Percentiles rank a stretch among this genome's conserved stretches.
Evolutionary conservation across 805 yeast genomes (phyloP).

Genomic region (Candida vartiovaarae): DNA sequence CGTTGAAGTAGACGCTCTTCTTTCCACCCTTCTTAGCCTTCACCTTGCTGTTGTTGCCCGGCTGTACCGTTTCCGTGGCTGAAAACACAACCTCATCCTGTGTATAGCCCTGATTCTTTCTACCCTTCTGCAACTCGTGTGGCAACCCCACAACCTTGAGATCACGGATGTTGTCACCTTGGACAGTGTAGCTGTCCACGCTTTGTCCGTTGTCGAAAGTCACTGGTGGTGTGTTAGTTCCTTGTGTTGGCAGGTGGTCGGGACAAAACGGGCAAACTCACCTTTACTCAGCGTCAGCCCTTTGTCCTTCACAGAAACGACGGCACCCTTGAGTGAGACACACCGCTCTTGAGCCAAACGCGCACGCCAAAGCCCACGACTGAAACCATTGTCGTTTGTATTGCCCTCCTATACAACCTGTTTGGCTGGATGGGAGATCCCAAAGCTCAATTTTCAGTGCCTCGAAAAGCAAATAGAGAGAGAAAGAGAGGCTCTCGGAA

Average conservation of each 20-base stretch:
- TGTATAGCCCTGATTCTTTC: not conserved
- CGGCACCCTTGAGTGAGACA: constrained; percentile 5
- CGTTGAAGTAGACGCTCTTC: constrained; percentile 3
- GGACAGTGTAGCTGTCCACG: constrained; percentile 16
- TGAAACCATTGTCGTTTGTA: constrained; percentile 7
- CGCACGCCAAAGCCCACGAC: constrained; percentile 10
- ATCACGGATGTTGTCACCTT: constrained; percentile 40
- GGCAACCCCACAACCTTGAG: constrained; percentile 54
- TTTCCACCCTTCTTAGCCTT: constrained; percentile 2
- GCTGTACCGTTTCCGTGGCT: not conserved
- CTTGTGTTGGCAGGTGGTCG: not conserved
- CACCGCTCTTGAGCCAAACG: constrained; percentile 6
- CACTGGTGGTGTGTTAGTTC: constrained; percentile 16
- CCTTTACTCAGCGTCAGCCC: constrained; percentile 34
- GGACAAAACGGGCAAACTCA: constrained; percentile 21
- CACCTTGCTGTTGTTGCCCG: constrained; percentile 6
- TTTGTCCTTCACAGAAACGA: constrained; percentile 29
- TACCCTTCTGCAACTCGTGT: constrained; percentile 19
- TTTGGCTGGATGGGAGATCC: not conserved
- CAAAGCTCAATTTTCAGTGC: too few species aligned
- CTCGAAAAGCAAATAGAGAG: too few species aligned
- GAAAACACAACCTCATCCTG: constrained; percentile 1
- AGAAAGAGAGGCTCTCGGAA: too few species aligned
- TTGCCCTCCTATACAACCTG: not conserved
- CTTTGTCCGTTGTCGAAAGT: constrained; percentile 31